Conservation (phyloP, 1,284 basidiomycete species). For the Ganoderma meredithae region DNA sequence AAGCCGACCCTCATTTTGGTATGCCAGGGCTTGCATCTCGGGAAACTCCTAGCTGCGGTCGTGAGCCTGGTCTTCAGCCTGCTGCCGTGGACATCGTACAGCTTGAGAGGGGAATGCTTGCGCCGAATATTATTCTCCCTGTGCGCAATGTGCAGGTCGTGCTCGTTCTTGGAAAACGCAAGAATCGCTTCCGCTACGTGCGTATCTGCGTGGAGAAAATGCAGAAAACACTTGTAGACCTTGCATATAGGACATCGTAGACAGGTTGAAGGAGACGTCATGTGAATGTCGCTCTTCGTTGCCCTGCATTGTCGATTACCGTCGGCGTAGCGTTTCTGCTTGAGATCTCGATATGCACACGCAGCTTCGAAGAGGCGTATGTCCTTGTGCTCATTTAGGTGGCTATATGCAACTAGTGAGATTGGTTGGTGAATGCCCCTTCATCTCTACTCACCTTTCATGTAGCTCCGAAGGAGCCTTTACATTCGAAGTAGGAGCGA, state of each 20-base stretch:
- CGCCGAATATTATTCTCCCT: conserved; percentile 16
- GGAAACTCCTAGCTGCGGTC: conserved; percentile 51
- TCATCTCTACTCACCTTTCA: neutral
- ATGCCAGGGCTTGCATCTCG: conserved; percentile 44
- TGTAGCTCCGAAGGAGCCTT: neutral
- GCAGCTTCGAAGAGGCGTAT: conserved; percentile 46
- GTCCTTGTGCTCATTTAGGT: neutral
- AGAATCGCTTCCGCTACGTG: conserved; percentile 63
- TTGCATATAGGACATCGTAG: neutral
- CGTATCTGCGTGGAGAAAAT: conserved; percentile 54
- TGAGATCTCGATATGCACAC: conserved; percentile 28
- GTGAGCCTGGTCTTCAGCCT: conserved; percentile 44
- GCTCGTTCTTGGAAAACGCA: conserved; percentile 35
- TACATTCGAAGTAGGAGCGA: neutral
- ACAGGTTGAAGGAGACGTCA: neutral
- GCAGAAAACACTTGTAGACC: conserved; percentile 54
- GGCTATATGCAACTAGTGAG: neutral
- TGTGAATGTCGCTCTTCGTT: neutral
- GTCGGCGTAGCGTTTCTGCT: neutral
- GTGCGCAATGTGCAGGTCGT: conserved; percentile 56
- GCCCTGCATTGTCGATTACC: neutral
- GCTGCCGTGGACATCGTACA: conserved; percentile 46
- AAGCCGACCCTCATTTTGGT: conserved; percentile 27
- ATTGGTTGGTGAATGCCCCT: too few relatives aligned
- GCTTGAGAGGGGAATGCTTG: conserved; percentile 38